Base-by-base conservation (phyloP, 2,329 filamentous ascomycete species). In the Colletotrichum tropicale region DNA sequence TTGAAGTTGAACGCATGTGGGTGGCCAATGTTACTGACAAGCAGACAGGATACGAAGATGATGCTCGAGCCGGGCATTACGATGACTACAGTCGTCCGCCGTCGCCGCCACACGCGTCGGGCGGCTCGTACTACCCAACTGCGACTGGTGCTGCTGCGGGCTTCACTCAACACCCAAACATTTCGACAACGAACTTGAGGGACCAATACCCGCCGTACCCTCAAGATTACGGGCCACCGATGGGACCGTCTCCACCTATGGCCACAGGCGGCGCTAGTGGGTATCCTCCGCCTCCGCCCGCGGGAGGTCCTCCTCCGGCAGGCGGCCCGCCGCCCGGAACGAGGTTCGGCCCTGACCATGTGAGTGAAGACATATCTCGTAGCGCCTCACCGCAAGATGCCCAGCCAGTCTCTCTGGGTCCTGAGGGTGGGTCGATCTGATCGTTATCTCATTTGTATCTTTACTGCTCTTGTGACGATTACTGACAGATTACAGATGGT, bases 21-120 rank as follows among this genome's bases (percentile, higher is more conserved):
- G 55, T 30, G 26, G 15, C 12, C n/a, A 32, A 9, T 32, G 32
- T 32, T 7, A 34, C 77, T 80, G 65, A 81, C 71, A 68, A 58
- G 43, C 43, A 72, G 55, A 56, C 78, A 86, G 85, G 81, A 26
- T 84, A 84, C 66, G 82, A 84, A 58, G 84, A 85, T 9, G 84
- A 85, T n/a, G 78, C 78, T 15, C 79, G 80, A 5, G 80, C 82
- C 60, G 82, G 75, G 21, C 84, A 86, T 77, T 85, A 85, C 71
- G 81, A 85, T 55, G 80, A 83, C 60, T 81, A 83, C 68, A 80
- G 81, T 52, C 85, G 84, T 13, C 82, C 85, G 6, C 85, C 86
- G 7, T 90, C 89, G 4, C 89, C 88, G 1, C 86, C 87, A 5
- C 88, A 85, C 70, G 88, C 88, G 6, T 90, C 88, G 4, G 89